phyloP scores from a whole-genome alignment of 805 yeast genomes.

The Barnettozyma pratensis region DNA sequence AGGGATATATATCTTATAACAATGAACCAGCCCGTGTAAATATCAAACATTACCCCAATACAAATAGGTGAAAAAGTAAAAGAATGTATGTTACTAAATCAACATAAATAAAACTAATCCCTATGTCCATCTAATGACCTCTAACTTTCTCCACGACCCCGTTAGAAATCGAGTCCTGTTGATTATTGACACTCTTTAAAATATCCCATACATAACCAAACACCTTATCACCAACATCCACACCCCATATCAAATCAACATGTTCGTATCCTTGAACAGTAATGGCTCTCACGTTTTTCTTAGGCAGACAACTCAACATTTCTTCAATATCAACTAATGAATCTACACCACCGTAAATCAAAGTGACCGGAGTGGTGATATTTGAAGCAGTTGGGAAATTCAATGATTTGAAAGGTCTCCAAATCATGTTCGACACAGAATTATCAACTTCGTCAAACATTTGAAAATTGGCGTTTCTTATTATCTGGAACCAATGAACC shows the following conservation, averaged over 20 bases:
- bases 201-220: conserved; percentile 18
- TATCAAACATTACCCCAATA: no score
- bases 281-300: conserved; percentile 39
- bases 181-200: not conserved
- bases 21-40: no score
- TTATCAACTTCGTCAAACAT: conserved; percentile 18
- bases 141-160: not conserved
- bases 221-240: conserved; percentile 47
- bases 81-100: not conserved
- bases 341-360: conserved; percentile 77
- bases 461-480: conserved; percentile 50
- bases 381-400: conserved; percentile 56
- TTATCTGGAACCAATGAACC: conserved; percentile 84
- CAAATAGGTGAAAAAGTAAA: no score
- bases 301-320: conserved; percentile 66
- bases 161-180: not conserved
- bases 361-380: conserved; percentile 64
- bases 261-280: conserved; percentile 78
- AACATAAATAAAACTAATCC: not conserved
- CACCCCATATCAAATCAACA: conserved; percentile 87
- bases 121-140: not conserved
- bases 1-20: no score
- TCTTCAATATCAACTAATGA: conserved; percentile 82
- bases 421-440: conserved; percentile 31
- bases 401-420: conserved; percentile 31